Conservation (phyloP, 495 filamentous ascomycete genomes). For the Astrocystis sublimbata region DNA sequence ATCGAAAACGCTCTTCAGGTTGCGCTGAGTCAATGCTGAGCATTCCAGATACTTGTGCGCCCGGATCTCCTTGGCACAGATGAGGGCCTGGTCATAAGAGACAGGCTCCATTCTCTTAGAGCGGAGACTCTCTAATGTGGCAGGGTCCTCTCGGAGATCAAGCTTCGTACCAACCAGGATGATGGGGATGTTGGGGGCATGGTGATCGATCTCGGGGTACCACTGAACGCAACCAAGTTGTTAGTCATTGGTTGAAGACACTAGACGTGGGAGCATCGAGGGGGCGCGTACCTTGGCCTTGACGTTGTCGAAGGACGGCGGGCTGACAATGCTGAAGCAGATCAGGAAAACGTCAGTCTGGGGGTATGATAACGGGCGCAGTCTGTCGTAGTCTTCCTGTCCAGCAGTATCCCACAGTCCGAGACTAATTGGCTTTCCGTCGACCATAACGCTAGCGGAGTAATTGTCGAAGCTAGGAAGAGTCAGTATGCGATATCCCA, state of each 20-base stretch:
- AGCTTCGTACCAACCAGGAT: constrained; percentile 98
- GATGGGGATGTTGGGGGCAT: constrained; percentile 92
- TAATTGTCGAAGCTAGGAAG: constrained; percentile 93
- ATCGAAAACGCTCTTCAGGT: constrained; percentile 97
- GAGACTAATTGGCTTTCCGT: constrained; percentile 93
- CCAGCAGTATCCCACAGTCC: constrained; percentile 99
- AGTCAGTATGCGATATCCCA: constrained; percentile 33
- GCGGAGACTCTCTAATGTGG: constrained; percentile 72
- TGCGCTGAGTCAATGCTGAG: constrained; percentile 94
- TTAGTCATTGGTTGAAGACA: not conserved
- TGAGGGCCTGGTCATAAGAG: constrained; percentile 81
- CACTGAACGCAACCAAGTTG: constrained; percentile 57
- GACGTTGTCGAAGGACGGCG: constrained; percentile 96
- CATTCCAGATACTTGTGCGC: constrained; percentile 96
- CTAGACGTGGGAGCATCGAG: not conserved
- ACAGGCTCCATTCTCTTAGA: constrained; percentile 90
- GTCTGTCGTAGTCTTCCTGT: constrained; percentile 96
- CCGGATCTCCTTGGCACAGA: constrained; percentile 85
- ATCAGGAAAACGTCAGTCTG: constrained; percentile 98
- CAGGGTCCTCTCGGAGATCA: constrained; percentile 89
- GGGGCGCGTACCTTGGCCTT: constrained; percentile 74
- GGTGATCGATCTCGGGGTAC: constrained; percentile 96
- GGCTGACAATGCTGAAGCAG: constrained; percentile 98
- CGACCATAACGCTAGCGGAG: constrained; percentile 97
- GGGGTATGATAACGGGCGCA: constrained; percentile 93